Evolutionary conservation across 2,329 filamentous ascomycete genomes (phyloP), one percentile per base, ranked within the genome.

Genomic region (Metarhizium rileyi): DNA sequence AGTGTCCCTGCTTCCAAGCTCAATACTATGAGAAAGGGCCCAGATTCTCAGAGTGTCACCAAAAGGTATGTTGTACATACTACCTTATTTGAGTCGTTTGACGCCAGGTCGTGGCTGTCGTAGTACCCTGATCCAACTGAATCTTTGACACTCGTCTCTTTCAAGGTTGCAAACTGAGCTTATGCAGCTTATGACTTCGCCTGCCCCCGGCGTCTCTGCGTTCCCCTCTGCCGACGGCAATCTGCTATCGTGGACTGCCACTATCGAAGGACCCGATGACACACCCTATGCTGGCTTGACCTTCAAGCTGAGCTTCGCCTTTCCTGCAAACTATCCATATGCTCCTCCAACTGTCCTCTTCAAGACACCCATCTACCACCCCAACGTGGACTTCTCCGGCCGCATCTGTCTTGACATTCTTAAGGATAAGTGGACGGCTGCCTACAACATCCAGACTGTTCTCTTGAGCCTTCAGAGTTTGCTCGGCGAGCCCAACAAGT

Each of bases 321-420:
- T 97, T 70, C 90, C 91, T 8, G 75, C 80, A 60, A 95, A 91
- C 72, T 98, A 98, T 66, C 93, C 93, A 9, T 96, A 96, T 67
- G 80, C 84, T 1, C 81, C 93, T 22, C 93, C 93, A 0, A 89
- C 86, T 2, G 93, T 98, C 18, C 78, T 95, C 52, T 98, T 96
- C 82, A 95, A 90, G 75, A 98, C 94, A 6, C 93, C 93, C 35
- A 96, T 98, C 70, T 98, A 97, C 76, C 93, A 98, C 69, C 93
- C 93, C 48, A 98, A 98, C 61, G 88, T 98, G 59, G 93, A 98
- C 72, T 96, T 98, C 73, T 90, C 87, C 3, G 93, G 93, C 38
- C 81, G 93, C 50, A 98, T 98, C 69, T 98, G 93, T 68, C 77
- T 98, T 53, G 94, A 98, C 64, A 98, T 98, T 58, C 77, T 98